phyloP scores from a whole-genome alignment of 257 asterid species.

The Ligustrum vulgare region DNA sequence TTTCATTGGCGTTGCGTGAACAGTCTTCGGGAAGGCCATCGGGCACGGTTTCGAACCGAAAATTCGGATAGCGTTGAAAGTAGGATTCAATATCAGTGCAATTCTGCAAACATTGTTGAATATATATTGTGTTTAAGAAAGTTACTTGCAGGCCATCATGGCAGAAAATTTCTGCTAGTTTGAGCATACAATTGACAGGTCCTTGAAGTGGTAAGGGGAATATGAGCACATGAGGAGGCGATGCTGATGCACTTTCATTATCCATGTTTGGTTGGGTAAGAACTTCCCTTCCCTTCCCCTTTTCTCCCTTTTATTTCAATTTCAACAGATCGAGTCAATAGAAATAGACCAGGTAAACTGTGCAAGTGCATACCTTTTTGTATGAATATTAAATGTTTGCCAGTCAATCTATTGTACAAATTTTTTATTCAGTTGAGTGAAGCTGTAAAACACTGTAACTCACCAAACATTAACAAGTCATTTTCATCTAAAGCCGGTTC shows the following conservation, averaged over 20 bases:
- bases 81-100: slow-evolving; percentile 25
- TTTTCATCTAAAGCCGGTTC: background rate
- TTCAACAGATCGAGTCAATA: background rate
- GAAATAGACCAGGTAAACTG: background rate
- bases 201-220: slow-evolving; percentile 71
- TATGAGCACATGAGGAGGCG: slow-evolving; percentile 52
- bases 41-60: slow-evolving; percentile 40
- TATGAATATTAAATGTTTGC: background rate
- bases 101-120: slow-evolving; percentile 45
- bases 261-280: slow-evolving; percentile 14
- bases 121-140: slow-evolving; percentile 62
- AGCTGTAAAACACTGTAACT: background rate
- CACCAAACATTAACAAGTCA: background rate
- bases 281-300: background rate
- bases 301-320: no score
- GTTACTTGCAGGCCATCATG: slow-evolving; percentile 44
- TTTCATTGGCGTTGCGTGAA: slow-evolving; percentile 37
- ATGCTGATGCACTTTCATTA: background rate
- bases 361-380: background rate
- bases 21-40: slow-evolving; percentile 57
- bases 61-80: slow-evolving; percentile 34
- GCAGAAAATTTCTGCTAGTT: slow-evolving; percentile 50
- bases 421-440: background rate
- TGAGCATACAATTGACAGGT: slow-evolving; percentile 60
- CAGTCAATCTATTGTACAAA: background rate